phyloP scores from a whole-genome alignment of 306 rosid genomes.

The Luffa aegyptiaca region DNA sequence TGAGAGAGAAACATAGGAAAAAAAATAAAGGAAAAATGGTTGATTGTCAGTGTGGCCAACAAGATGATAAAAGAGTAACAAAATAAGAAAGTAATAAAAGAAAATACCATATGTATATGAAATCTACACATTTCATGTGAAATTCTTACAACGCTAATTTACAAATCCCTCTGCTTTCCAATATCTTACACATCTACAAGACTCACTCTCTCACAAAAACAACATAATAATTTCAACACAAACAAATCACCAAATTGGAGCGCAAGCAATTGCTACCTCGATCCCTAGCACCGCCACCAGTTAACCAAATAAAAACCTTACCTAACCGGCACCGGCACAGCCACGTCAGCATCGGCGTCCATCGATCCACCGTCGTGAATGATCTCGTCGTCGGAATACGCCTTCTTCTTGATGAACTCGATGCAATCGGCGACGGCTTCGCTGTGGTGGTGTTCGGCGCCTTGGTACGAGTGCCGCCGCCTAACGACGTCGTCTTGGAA shows the following conservation, averaged over 20 bases:
- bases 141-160: neutral
- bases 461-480: constrained; percentile 13
- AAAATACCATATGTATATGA: neutral
- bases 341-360: constrained; percentile 2
- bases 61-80: too few relatives aligned
- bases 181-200: neutral
- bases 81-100: neutral
- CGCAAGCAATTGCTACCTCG: neutral
- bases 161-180: neutral
- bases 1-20: too few relatives aligned
- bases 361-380: constrained; percentile 5
- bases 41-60: too few relatives aligned
- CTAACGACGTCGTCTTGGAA: neutral
- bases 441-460: constrained; percentile 48
- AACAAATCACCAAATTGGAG: neutral
- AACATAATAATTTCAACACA: neutral
- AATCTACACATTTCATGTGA: neutral
- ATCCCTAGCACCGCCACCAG: neutral
- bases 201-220: neutral
- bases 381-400: constrained; percentile 17
- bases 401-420: constrained; percentile 73
- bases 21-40: too few relatives aligned
- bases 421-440: constrained; percentile 93
- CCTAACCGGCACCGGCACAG: constrained; percentile 18
- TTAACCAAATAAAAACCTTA: neutral